Base-by-base conservation (phyloP, 305 asterid species). In the Nicotiana rustica region DNA sequence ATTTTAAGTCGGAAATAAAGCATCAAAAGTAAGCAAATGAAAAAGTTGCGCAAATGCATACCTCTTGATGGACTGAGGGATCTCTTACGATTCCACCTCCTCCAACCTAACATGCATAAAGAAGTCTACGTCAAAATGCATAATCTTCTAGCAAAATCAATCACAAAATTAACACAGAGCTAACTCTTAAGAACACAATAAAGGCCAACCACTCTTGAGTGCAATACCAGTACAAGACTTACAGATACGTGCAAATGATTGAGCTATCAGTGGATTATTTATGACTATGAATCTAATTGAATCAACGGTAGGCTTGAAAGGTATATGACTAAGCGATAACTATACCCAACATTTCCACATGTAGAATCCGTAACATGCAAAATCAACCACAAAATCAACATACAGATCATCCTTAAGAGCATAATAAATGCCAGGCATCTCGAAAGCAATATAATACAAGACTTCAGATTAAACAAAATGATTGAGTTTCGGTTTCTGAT, bases 61-160 rank as follows among this genome's bases (percentile, higher is more conserved):
- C 99, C 95, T 94, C 97, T 80, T 90, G 89, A 88, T 94, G 98
- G 81, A 94, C 97, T 47, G 80, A 86, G 21, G 97, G 91, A 84
- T 94, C 97, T 86, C 97, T 91, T 67, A 95, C 97, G 36, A 95
- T 93, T 71, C 97, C 98, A 80, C 97, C 99, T 5, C 97, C 91
- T 73, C 99, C 99, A 17, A 96, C 98, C 98, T 96, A 79, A 70
- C 47, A 75, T 75, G 41, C 31, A 29, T 52, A 52, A 49, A 52
- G 17, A 75, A 52, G 65, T 52, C 47, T 75, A 25, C 80, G 52
- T 75, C 65, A 75, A 75, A 25, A 75, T 25, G 15, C 47, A 25
- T 15, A 8, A 52, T 14, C 55, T 49, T 75, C 29, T 75, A 15
- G 80, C 25, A 33, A 75, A 75, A 25, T 67, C 44, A 75, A 49